Evolutionary conservation across 352 stramenopile species (phyloP).

Genomic region (Phytophthora lateralis): DNA sequence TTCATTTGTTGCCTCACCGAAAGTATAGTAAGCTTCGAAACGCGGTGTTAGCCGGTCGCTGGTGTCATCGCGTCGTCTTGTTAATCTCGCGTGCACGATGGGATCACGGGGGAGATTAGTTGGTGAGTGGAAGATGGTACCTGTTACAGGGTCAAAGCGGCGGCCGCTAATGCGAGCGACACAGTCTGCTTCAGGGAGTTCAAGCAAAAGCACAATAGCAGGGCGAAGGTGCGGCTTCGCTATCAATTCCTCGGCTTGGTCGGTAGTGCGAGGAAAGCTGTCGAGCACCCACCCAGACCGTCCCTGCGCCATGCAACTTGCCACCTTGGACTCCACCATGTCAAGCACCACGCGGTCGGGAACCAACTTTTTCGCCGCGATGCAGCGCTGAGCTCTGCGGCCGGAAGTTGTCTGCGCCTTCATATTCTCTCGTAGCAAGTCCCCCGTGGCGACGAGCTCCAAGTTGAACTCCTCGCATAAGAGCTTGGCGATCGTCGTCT

Average conservation of each 20-base stretch:
- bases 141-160: conserved; percentile 64
- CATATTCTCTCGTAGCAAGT: conserved; percentile 80
- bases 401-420: conserved; percentile 56
- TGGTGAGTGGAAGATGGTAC: conserved; percentile 65
- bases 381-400: conserved; percentile 68
- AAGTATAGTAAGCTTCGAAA: conserved; percentile 68
- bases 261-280: conserved; percentile 69
- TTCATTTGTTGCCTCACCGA: conserved; percentile 61
- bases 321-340: conserved; percentile 73
- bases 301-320: conserved; percentile 32
- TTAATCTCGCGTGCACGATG: conserved; percentile 55
- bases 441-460: conserved; percentile 66
- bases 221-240: conserved; percentile 51
- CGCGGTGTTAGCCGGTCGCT: conserved; percentile 59
- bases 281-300: conserved; percentile 71
- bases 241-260: conserved; percentile 58
- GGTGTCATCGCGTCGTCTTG: conserved; percentile 59
- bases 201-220: conserved; percentile 59
- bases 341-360: conserved; percentile 78
- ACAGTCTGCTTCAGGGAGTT: conserved; percentile 56
- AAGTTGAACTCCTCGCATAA: conserved; percentile 64
- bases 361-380: conserved; percentile 64
- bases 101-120: conserved; percentile 46
- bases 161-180: conserved; percentile 54
- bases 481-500: conserved; percentile 69